Evolutionary conservation across 139 green algal species (phyloP), one percentile per base, ranked within the genome.

Genomic region (Chlorella sorokiniana): DNA sequence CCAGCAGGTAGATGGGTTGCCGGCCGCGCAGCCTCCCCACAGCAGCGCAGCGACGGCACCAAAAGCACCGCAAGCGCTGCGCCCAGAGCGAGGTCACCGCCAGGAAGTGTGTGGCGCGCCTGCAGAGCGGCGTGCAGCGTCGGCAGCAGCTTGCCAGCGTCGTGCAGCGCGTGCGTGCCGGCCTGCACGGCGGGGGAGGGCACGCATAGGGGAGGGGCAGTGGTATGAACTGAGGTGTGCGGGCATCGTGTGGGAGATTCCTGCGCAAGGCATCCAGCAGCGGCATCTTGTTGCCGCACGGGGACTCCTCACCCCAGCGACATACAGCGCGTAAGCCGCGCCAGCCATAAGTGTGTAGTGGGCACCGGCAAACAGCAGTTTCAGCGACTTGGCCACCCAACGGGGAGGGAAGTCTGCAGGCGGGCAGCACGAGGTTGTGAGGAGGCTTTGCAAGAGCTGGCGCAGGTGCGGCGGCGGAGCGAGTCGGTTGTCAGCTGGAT

Each of bases 1-100:
- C 94, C 16, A 98, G 82, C 40, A 98, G 84, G 73, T 93, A 95
- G 10, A 93, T 84, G 14, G 74, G 56, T 11, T 38, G 40, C 56
- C 7, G n/a, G 74, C 74, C 38, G 14, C 48, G 45, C 56, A 27
- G 41, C 35, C 54, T 35, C 31, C 27, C 63, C n/a, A 69, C 9
- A 40, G 20, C 38, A 63, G 38, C 37, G 38, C 56, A 38, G 44
- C 67, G 33, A 40, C 72, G 48, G 6, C 72, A 51, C 72, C 35
- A n/a, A 5, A 51, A 67, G 48, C 56, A 18, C 40, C 38, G 40
- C 56, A 40, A 65, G 48, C 56, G 16, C 38, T 0, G 29, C 74
- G 29, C 29, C 38, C 40, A 61, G 48, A n/a, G n/a, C n/a, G 56
- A 80, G 56, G 27, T 40, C 48, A 0, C 27, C 18, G 16, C 38